Base-by-base conservation (phyloP, 441 rosid species). In the Capsella rubella region DNA sequence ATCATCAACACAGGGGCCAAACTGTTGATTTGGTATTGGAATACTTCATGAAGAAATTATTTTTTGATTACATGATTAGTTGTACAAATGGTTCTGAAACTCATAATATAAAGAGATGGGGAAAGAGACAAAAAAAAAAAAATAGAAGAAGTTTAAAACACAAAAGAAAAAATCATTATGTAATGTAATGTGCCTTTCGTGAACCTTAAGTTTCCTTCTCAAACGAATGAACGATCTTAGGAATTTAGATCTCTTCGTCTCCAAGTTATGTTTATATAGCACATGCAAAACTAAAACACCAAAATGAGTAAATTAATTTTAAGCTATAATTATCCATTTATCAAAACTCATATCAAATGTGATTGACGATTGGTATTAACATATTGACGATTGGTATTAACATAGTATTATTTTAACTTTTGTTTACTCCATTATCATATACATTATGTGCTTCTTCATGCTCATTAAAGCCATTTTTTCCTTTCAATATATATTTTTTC, bases 1-100 rank as follows among this genome's bases (percentile, higher is more conserved):
- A 21, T 21, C 2, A 21, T 21, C 25, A 21, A 21, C 25, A 21
- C 64, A 95, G 88, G 81, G 91, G 96, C 61, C 90, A 82, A 73
- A 88, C 86, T 50, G 94, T 88, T 49, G 97, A 92, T 78, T 80
- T 95, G 63, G 97, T 92, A 67, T 83, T 90, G 86, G 97, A 16
- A 16, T 16, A 16, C 18, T 16, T 16, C 18, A 16, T 16, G 18
- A 16, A 16, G 18, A 16, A 16, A 16, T 16, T 16, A 16, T 16
- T 16, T 21, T 21, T 51, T 67, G 37, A 65, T 45, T 50, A 13
- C 57, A 35, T 47, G 56, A 47, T 64, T 16, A 64, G 28, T 46
- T 29, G 34, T 54, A 46, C 10, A 64, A 49, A 64, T 29, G 28
- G 40, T 47, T 64, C 40, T 28, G 42, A 46, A 64, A 46, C 55